Evolutionary conservation across 1,139 yeast species (phyloP), one percentile per base, ranked within the genome.

Genomic region (Pichia terricola): DNA sequence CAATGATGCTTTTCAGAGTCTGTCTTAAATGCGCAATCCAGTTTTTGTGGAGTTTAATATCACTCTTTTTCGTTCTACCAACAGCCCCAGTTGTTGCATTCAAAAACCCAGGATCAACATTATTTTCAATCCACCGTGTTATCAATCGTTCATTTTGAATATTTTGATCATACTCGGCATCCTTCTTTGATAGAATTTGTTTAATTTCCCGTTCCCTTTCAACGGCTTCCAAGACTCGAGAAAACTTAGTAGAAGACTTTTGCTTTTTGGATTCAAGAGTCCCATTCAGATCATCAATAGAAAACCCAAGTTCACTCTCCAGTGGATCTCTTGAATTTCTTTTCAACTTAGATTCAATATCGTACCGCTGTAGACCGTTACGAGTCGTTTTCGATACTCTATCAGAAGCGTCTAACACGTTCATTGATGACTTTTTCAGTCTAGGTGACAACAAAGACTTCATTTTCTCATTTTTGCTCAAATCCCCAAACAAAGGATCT

Each of bases 401-500:
- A 1, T 16, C 22, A 16, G 22, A 16, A 16, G 22, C 22, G 22
- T 16, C 22, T 16, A 16, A 16, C 22, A 16, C 22, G 22, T 16
- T 16, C 22, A 16, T 16, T 27, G 5, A 8, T 33, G 8, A 7
- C 27, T 16, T 27, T 28, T 26, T 26, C 35, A 9, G 11, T 34
- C 33, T 46, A 3, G 46, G 45, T 25, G 49, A 46, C 16, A 46
- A 36, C 4, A 43, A 27, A n/a, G 22, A 6, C 25, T 33, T 33
- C 22, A 41, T 30, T 10, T 32, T 34, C 11, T 40, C 31, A 32
- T 41, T 28, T 22, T 40, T 33, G 3, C 40, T 37, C 28, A 46
- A 34, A n/a, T 37, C 40, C 7, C 50, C 50, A 38, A 47, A 47
- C 31, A 47, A 37, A 6, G 50, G 50, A 40, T 47, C 50, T 22